phyloP scores from a whole-genome alignment of 345 rosid species.

The Salix udensis region DNA sequence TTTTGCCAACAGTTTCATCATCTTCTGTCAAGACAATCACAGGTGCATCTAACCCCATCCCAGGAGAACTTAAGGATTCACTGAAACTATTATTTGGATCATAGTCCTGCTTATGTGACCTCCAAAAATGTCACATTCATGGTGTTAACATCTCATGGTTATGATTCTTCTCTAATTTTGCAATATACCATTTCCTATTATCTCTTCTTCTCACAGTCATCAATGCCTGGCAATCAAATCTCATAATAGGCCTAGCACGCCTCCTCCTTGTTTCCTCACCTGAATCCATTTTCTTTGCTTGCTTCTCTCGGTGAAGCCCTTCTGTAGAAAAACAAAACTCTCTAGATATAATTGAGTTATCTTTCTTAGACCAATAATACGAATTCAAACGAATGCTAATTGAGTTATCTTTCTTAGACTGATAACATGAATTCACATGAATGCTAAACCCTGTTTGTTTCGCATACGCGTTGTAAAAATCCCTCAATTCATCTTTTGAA shows the following conservation, averaged over 20 bases:
- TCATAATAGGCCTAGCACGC: conserved; percentile 25
- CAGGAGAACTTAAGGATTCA: conserved; percentile 7
- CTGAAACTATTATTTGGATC: conserved; percentile 13
- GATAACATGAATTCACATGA: conserved; percentile 28
- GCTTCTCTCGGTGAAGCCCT: conserved; percentile 22
- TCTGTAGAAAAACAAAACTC: conserved; percentile 30
- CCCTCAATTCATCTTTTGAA: conserved; percentile 32
- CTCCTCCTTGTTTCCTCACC: conserved; percentile 11
- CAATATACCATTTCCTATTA: conserved; percentile 24
- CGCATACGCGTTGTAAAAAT: conserved; percentile 27
- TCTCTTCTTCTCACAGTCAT: conserved; percentile 27
- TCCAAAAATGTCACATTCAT: conserved; percentile 26
- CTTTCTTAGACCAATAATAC: conserved; percentile 31
- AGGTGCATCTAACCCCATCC: conserved; percentile 4
- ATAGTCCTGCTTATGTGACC: conserved; percentile 20
- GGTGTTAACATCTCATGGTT: conserved; percentile 28
- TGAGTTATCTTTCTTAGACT: conserved; percentile 29
- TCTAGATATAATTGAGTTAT: conserved; percentile 23
- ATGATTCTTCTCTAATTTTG: conserved; percentile 28
- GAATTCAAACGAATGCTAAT: conserved; percentile 28
- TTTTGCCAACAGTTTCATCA: conserved; percentile 17
- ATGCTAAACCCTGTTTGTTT: conserved; percentile 28
- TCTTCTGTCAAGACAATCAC: conserved; percentile 10
- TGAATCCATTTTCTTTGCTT: conserved; percentile 1
- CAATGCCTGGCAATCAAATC: conserved; percentile 30